phyloP scores from a whole-genome alignment of 163 green algal species.

The Chlorella variabilis region DNA sequence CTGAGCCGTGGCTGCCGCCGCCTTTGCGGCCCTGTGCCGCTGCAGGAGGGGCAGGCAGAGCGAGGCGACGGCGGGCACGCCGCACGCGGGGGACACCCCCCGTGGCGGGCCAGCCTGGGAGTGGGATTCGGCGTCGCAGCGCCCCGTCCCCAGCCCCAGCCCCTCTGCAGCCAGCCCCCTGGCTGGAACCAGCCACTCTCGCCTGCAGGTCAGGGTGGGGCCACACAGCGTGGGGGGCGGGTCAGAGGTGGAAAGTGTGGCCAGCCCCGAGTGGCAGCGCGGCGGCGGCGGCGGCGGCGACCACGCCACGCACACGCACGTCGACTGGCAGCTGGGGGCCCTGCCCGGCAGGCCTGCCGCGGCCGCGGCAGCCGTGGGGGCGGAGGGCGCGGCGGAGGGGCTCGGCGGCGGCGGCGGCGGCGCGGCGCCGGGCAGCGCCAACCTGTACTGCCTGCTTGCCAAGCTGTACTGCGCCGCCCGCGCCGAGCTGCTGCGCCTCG shows the following conservation, averaged over 20 bases:
- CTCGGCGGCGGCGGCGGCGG: background rate
- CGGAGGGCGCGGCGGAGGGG: background rate
- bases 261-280: background rate
- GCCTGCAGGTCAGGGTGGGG: too few species aligned
- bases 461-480: conserved; percentile 47
- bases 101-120: background rate
- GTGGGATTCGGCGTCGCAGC: conserved; percentile 7
- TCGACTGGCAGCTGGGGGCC: conserved; percentile 19
- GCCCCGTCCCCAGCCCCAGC: background rate
- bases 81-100: background rate
- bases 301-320: too few species aligned
- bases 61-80: conserved; percentile 7
- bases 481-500: conserved; percentile 47
- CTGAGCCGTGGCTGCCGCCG: background rate
- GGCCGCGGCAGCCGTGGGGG: background rate
- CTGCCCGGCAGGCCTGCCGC: background rate
- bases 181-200: background rate
- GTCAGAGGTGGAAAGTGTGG: background rate
- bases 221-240: too few species aligned
- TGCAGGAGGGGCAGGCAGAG: background rate
- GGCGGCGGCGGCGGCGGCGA: background rate
- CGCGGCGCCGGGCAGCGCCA: background rate
- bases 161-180: background rate
- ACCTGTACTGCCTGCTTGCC: conserved; percentile 42
- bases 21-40: background rate